Evolutionary conservation across 2,329 filamentous ascomycete genomes (phyloP), one percentile per base, ranked within the genome.

Genomic region (Trichoderma semiorbis): DNA sequence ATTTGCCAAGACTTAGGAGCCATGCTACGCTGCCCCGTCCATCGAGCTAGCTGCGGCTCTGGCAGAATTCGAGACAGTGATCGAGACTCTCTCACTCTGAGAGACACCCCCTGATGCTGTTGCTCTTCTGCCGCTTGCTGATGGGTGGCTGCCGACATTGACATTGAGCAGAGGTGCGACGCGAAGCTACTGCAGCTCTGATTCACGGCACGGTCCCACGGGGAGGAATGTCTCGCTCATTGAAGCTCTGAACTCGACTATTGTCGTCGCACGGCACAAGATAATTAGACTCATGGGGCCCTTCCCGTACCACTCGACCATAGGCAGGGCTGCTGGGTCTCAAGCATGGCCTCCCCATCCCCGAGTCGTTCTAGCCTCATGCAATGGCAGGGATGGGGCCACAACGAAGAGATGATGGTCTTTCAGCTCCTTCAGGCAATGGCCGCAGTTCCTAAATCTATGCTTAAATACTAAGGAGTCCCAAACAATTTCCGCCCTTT

Each of bases 391-490:
- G 67, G 67, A 62, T 69, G 57, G n/a, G 55, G 55, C 55, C 26
- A 61, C 28, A n/a, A 60, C 8, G 11, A 50, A 18, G 53, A 61
- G 24, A 47, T 16, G 30, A 62, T 36, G 28, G 39, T 53, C 21
- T 32, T 62, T 69, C 67, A 69, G 67, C 67, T 69, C 67, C 6
- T 69, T 69, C n/a, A 16, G 67, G 67, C 67, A 69, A 53, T 69
- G 30, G 67, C 57, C 55, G 67, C 39, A 24, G 57, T 39, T 62
- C 24, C 34, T 34, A 69, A 62, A 69, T 62, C 67, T 69, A 69
- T 69, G 67, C 67, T 69, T 69, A 69, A 69, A 69, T 62, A 34
- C 55, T 53, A 32, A 69, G n/a, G 21, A 32, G 55, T 21, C 67
- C 67, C n/a, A 18, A 30, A 7, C 7, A 10, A 34, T 50, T 61